Conservation (phyloP, 768 basidiomycete genomes). For the Infundibulicybe gibba region DNA sequence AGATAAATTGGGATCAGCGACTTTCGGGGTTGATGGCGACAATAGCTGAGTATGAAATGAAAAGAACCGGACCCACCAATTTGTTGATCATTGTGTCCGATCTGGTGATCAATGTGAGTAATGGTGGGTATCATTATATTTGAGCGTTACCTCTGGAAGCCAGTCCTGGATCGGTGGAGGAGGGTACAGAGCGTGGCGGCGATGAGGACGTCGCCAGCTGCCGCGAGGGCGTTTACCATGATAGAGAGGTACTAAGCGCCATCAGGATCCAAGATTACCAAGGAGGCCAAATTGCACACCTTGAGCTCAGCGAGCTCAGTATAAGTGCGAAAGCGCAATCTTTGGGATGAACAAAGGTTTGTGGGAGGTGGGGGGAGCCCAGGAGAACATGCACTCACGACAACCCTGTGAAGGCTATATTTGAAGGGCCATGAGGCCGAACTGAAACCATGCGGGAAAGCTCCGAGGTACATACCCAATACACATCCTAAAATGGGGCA, state of each 20-base stretch:
- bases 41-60: too few species aligned
- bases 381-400: constrained; percentile 23
- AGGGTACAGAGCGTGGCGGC: constrained; percentile 36
- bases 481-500: constrained; percentile 12
- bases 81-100: constrained; percentile 48
- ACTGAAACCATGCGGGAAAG: not conserved
- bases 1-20: not conserved
- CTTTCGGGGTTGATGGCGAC: not conserved
- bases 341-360: constrained; percentile 6
- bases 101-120: constrained; percentile 12
- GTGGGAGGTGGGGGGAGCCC: not conserved
- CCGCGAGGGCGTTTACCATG: constrained; percentile 39
- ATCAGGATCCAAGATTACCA: not conserved
- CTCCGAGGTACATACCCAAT: constrained; percentile 9
- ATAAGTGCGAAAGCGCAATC: constrained; percentile 29
- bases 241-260: constrained; percentile 31
- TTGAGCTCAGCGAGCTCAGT: constrained; percentile 30
- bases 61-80: constrained; percentile 30
- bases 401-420: constrained; percentile 26
- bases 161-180: constrained; percentile 41
- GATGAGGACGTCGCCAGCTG: constrained; percentile 44
- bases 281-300: constrained; percentile 11
- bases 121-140: not conserved
- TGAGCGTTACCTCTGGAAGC: constrained; percentile 35
- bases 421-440: not conserved